phyloP scores from a whole-genome alignment of 805 yeast species.

The Wickerhamiella slavikovae region DNA sequence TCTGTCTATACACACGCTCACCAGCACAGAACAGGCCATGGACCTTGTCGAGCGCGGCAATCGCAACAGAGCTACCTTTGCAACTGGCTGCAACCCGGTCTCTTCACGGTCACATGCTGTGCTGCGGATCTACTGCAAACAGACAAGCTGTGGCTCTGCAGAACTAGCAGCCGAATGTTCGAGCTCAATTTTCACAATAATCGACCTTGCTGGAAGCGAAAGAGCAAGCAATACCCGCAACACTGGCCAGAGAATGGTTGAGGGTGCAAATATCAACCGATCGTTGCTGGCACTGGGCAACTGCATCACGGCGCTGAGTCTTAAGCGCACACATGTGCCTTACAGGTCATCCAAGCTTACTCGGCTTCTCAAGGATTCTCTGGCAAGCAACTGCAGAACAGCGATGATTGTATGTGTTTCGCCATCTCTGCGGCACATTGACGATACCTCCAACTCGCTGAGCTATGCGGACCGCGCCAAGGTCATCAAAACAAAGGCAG shows the following conservation, averaged over 20 bases:
- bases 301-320: conserved; percentile 83
- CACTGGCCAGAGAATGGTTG: conserved; percentile 59
- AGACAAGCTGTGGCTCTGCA: no score
- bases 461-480: conserved; percentile 86
- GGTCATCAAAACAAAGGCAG: conserved; percentile 64
- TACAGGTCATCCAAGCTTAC: conserved; percentile 83
- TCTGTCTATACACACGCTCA: conserved; percentile 40
- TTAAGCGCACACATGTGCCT: conserved; percentile 48
- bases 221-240: conserved; percentile 80
- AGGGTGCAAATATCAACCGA: conserved; percentile 86
- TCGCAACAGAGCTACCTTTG: conserved; percentile 41
- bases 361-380: conserved; percentile 62
- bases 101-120: conserved; percentile 92
- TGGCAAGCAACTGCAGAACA: conserved; percentile 89
- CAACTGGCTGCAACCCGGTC: conserved; percentile 79
- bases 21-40: conserved; percentile 13
- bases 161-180: no score
- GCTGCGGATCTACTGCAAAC: conserved; percentile 54
- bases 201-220: conserved; percentile 90
- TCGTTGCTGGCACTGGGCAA: conserved; percentile 80
- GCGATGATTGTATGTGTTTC: conserved; percentile 91
- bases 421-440: conserved; percentile 73
- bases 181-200: conserved; percentile 64
- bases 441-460: conserved; percentile 78
- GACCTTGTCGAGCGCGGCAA: conserved; percentile 7